Base-by-base conservation (phyloP, 805 yeast genomes). In the Saccharomyces paradoxus region DNA sequence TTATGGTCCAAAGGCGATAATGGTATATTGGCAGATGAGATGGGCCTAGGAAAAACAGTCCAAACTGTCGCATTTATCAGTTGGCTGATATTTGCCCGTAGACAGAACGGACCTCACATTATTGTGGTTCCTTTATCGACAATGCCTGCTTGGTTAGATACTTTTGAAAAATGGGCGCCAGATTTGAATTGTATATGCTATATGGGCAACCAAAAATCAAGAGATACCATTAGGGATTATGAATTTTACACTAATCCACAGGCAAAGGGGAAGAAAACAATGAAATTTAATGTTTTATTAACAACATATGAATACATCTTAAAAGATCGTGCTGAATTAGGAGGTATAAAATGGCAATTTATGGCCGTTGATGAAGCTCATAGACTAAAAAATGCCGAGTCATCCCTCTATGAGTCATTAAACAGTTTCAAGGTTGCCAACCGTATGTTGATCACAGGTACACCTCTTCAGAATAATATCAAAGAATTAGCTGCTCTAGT, bases 281-380 rank as follows among this genome's bases (percentile, higher is more conserved):
- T 91, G 50, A 92, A 91, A 68, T 94, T 94, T 74, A 94, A 94
- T 65, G 81, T 94, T n/a, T 74, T 92, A 47, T 74, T 94, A 60
- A 94, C 99, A 1, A 94, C 99, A 2, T 94, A 94, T 68, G 99
- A 94, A 74, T 94, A 94, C 68, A 91, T 94, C 60, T 78, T 94
- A 66, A 94, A 94, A 65, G 99, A 94, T 70, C 77, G 90, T 47
- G 61, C 75, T 26, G 95, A 87, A 57, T 78, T 94, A 51, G 96
- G 97, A 4, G 68, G 81, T 29, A 81, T 94, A 56, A 86, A 81
- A 69, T 94, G 99, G 99, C 97, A 91, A 68, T 94, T 86, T 67
- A 73, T 95, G 61, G 99, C 99, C 2, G 98, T 94, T 27, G 99
- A 94, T 71, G 99, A 94, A 74, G 99, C 99, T 4, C 99, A 94